Evolutionary conservation across 495 filamentous ascomycete species (phyloP).

Genomic region (Tuber indicum): DNA sequence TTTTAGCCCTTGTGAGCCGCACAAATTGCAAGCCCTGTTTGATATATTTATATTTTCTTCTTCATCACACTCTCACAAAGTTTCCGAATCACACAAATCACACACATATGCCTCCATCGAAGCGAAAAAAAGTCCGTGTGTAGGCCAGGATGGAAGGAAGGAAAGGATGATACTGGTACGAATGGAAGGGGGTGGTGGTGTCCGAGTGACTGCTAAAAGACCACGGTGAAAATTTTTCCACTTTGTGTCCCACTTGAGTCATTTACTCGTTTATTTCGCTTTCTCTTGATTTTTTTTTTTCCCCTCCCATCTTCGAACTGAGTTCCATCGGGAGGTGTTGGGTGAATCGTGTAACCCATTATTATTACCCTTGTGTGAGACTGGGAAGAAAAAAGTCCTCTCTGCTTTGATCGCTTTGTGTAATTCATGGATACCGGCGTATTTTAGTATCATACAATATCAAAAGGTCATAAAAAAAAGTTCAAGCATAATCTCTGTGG

Average conservation of each 20-base stretch:
- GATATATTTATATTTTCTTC: conserved; percentile 38
- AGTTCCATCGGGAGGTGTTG: background rate
- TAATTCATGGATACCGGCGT: background rate
- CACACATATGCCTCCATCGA: background rate
- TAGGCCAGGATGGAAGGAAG: background rate
- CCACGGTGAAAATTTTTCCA: background rate
- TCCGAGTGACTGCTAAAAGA: background rate
- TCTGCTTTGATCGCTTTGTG: conserved; percentile 35
- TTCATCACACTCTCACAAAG: conserved; percentile 15
- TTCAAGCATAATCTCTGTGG: background rate
- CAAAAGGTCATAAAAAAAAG: background rate
- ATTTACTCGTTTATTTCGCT: background rate
- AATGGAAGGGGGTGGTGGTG: background rate
- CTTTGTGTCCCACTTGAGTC: background rate
- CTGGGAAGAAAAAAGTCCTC: background rate
- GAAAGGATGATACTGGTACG: background rate
- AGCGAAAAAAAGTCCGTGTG: background rate
- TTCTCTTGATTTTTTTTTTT: background rate
- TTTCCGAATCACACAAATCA: conserved; percentile 8
- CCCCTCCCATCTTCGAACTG: background rate
- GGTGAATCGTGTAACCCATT: background rate
- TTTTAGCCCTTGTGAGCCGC: conserved; percentile 22
- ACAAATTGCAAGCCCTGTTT: conserved; percentile 33
- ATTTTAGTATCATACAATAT: background rate
- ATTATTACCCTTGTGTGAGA: background rate